Evolutionary conservation across 371 early-diverging fungal genomes (phyloP).

Genomic region (Umbelopsis sp.): DNA sequence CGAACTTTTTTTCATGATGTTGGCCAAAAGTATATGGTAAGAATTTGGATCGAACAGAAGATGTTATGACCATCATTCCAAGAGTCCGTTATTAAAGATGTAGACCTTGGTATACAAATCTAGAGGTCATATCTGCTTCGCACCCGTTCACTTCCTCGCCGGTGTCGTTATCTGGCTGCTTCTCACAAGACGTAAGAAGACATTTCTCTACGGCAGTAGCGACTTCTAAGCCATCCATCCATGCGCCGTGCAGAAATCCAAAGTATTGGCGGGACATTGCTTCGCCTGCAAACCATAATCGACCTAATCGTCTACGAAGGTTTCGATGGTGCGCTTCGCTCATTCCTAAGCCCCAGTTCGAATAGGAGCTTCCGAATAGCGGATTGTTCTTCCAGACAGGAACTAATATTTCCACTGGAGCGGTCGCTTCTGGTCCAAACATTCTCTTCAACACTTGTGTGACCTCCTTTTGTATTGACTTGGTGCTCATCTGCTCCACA

Average conservation of each 20-base stretch:
- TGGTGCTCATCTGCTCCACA: constrained; percentile 39
- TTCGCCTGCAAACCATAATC: constrained; percentile 53
- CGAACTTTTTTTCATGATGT: no score
- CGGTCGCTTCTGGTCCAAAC: constrained; percentile 28
- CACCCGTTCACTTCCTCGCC: constrained; percentile 38
- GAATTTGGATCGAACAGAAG: no score
- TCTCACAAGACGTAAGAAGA: constrained; percentile 22
- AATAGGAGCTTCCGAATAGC: constrained; percentile 51
- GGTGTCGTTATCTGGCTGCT: constrained; percentile 15
- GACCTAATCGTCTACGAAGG: constrained; percentile 41
- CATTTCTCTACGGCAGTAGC: constrained; percentile 34
- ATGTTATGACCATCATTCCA: no score
- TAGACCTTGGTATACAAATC: constrained; percentile 4
- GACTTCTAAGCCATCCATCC: constrained; percentile 40
- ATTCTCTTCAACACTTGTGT: constrained; percentile 35
- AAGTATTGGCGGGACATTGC: constrained; percentile 44
- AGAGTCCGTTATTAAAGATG: neutral
- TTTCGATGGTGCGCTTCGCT: constrained; percentile 38
- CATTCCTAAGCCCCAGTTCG: constrained; percentile 51
- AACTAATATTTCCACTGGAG: constrained; percentile 37
- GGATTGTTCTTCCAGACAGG: constrained; percentile 52
- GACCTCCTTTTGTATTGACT: constrained; percentile 32
- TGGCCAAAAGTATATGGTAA: no score
- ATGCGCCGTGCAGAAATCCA: constrained; percentile 52
- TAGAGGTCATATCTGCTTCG: constrained; percentile 4